Conservation (phyloP, 495 filamentous ascomycete species). For the Penicillium macrosclerotiorum region DNA sequence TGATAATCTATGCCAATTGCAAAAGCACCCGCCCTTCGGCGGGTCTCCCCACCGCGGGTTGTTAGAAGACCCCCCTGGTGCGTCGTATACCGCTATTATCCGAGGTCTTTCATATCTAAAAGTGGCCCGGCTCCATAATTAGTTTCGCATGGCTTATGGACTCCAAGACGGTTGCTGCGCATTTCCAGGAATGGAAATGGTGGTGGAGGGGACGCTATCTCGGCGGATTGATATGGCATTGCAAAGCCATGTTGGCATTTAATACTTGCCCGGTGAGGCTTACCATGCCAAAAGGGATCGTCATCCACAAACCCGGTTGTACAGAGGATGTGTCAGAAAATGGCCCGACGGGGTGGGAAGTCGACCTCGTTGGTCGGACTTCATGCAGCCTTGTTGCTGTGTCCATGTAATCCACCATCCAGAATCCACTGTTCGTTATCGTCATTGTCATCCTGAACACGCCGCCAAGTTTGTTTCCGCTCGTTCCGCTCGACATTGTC, state of each 20-base stretch:
- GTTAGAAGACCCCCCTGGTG: neutral
- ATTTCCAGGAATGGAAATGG: neutral
- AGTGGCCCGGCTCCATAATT: neutral
- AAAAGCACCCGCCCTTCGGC: neutral
- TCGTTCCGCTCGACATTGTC: slow-evolving; percentile 39
- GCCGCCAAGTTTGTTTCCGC: slow-evolving; percentile 66
- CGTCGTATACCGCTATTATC: slow-evolving; percentile 10
- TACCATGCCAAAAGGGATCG: too few species aligned
- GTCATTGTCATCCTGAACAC: slow-evolving; percentile 87
- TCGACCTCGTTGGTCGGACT: neutral
- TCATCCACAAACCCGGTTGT: neutral
- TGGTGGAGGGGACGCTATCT: neutral
- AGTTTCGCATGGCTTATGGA: neutral
- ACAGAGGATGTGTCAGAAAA: neutral
- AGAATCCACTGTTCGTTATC: slow-evolving; percentile 92
- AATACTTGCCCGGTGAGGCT: too few species aligned
- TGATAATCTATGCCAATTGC: neutral
- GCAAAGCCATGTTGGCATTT: neutral
- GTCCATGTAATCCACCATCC: slow-evolving; percentile 74
- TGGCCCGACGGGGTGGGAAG: neutral
- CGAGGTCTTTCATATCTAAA: slow-evolving; percentile 1
- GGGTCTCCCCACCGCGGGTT: neutral
- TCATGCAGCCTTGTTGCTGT: slow-evolving; percentile 8
- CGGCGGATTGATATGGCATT: neutral
- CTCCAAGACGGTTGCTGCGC: neutral